These are phyloP conservation scores for Fraxinus platypoda DNA, from an alignment of 305 asterid genomes.

Conservation along the genomic window DNA sequence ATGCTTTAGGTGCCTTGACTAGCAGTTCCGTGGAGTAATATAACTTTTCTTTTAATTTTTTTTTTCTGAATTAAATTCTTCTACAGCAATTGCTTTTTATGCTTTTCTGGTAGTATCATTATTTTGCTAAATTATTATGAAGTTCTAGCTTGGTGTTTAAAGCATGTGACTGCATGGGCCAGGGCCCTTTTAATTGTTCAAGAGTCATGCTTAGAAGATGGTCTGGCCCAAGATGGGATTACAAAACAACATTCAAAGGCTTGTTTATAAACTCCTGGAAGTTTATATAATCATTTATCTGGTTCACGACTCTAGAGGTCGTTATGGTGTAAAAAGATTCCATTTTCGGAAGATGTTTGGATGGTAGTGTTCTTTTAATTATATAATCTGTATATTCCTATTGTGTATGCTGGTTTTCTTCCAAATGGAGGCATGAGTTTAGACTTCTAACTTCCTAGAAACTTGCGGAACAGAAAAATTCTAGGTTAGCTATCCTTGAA, in stretches of 20 bases:
- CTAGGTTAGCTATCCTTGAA: not conserved
- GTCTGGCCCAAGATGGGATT: not conserved
- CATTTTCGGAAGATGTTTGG: not conserved
- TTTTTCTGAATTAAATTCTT: not conserved
- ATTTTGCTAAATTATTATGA: not conserved
- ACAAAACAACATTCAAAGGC: not conserved
- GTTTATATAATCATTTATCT: not conserved
- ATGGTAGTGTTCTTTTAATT: not conserved
- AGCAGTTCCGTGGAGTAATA: conserved; percentile 12
- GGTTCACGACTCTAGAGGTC: not conserved
- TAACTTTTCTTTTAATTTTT: not conserved
- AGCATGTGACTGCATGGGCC: not conserved
- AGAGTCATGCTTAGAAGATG: not conserved
- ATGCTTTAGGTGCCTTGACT: conserved; percentile 11
- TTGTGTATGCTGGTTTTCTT: not conserved
- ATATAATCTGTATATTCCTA: not conserved
- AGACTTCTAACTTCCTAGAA: not conserved
- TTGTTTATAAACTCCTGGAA: not conserved
- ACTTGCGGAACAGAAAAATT: not conserved
- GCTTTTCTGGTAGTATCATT: conserved; percentile 12
- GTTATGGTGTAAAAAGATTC: not conserved
- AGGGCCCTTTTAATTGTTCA: not conserved
- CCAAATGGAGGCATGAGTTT: not conserved
- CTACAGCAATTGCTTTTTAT: conserved; percentile 8
- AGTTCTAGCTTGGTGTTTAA: conserved; percentile 1